phyloP scores from a whole-genome alignment of 306 rosid species.

The Betula pendula region DNA sequence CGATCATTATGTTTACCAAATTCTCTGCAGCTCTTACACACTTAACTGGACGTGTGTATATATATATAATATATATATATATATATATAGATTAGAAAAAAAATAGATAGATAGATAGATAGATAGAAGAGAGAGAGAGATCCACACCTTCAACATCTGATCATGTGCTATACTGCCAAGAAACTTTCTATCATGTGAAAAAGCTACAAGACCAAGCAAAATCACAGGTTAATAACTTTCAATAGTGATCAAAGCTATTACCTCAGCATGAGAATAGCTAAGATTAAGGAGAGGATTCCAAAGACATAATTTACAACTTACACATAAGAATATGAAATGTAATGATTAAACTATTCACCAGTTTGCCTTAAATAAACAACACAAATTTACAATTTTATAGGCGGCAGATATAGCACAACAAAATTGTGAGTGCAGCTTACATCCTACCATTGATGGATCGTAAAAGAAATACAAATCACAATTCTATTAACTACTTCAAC shows the following conservation, averaged over 20 bases:
- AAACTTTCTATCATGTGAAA: constrained; percentile 72
- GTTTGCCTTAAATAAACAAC: not conserved
- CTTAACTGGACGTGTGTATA: not conserved
- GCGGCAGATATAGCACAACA: not conserved
- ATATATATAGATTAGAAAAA: no score
- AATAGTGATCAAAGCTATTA: not conserved
- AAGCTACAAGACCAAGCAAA: constrained; percentile 55
- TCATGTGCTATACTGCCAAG: constrained; percentile 89
- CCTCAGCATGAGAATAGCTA: not conserved
- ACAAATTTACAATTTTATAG: not conserved
- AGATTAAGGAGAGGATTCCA: not conserved
- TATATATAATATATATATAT: not conserved
- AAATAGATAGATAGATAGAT: not conserved
- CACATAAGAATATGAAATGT: not conserved
- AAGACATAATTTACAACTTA: not conserved
- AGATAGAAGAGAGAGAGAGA: constrained; percentile 25
- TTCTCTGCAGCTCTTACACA: no score
- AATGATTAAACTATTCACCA: not conserved
- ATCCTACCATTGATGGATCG: not conserved
- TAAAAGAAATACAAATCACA: not conserved
- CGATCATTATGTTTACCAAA: not conserved
- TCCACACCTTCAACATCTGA: constrained; percentile 65
- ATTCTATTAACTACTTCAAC: not conserved
- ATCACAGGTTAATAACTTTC: constrained; percentile 24
- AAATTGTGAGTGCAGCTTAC: not conserved